Conservation (phyloP, 768 basidiomycete genomes). For the Amanita pseudoporphyria region DNA sequence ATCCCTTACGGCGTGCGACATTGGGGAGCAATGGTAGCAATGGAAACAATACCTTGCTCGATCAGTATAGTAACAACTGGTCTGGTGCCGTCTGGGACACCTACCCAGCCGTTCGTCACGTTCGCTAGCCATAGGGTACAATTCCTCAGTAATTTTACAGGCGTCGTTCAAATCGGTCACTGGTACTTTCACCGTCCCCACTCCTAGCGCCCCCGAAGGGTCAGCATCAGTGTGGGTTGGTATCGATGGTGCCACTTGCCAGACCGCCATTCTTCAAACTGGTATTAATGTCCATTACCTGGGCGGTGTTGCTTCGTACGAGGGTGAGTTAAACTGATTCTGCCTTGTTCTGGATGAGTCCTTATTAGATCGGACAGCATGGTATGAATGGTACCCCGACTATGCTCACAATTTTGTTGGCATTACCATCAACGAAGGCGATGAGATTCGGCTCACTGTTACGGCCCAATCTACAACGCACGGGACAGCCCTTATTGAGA, state of each 20-base stretch:
- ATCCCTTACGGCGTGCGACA: background rate
- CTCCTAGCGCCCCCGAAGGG: background rate
- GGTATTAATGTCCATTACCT: background rate
- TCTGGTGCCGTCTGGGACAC: background rate
- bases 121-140: constrained; percentile 1
- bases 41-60: background rate
- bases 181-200: background rate
- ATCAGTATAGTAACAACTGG: constrained; percentile 1
- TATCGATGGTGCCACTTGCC: background rate
- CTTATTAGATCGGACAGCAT: background rate
- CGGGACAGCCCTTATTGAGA: background rate
- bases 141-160: background rate
- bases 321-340: background rate
- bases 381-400: constrained; percentile 4
- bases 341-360: background rate
- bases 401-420: background rate
- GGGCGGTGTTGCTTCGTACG: background rate
- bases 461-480: background rate
- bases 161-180: background rate
- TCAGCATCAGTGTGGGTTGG: background rate
- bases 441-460: background rate
- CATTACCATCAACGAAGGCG: background rate
- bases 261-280: background rate
- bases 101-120: background rate
- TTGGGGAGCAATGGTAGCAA: background rate